phyloP scores from a whole-genome alignment of 2,329 filamentous ascomycete species.

The Penicillium sclerotigenum region DNA sequence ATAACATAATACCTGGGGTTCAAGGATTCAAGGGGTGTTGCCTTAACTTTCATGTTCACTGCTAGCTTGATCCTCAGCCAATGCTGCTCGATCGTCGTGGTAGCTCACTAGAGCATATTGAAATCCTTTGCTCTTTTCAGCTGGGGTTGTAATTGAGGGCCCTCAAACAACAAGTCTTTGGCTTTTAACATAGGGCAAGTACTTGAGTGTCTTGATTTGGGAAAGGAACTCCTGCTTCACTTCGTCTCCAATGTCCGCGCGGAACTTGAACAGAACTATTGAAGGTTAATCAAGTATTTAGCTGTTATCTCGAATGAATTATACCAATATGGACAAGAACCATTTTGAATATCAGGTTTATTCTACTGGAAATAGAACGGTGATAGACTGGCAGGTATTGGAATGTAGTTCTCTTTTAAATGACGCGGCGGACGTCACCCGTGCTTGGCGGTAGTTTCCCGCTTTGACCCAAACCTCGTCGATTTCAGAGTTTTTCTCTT shows the following conservation, averaged over 20 bases:
- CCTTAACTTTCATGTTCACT: conserved; percentile 51
- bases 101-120: conserved; percentile 53
- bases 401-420: background rate
- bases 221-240: conserved; percentile 47
- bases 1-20: background rate
- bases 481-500: background rate
- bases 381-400: background rate
- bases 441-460: conserved; percentile 2
- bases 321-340: conserved; percentile 28
- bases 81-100: conserved; percentile 45
- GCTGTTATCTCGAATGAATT: background rate
- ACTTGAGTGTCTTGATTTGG: conserved; percentile 51
- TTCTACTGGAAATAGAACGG: background rate
- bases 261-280: conserved; percentile 53
- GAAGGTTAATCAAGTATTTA: background rate
- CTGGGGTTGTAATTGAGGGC: conserved; percentile 52
- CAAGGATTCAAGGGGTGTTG: background rate
- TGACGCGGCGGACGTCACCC: background rate
- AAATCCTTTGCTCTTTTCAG: conserved; percentile 53
- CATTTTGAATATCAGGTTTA: conserved; percentile 15
- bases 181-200: conserved; percentile 48
- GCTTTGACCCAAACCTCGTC: background rate
- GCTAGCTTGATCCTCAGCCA: conserved; percentile 54
- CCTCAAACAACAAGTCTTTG: conserved; percentile 53
- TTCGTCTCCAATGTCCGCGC: conserved; percentile 39